Base-by-base conservation (phyloP, 2,329 filamentous ascomycete species). In the Raffaelea albimanens region DNA sequence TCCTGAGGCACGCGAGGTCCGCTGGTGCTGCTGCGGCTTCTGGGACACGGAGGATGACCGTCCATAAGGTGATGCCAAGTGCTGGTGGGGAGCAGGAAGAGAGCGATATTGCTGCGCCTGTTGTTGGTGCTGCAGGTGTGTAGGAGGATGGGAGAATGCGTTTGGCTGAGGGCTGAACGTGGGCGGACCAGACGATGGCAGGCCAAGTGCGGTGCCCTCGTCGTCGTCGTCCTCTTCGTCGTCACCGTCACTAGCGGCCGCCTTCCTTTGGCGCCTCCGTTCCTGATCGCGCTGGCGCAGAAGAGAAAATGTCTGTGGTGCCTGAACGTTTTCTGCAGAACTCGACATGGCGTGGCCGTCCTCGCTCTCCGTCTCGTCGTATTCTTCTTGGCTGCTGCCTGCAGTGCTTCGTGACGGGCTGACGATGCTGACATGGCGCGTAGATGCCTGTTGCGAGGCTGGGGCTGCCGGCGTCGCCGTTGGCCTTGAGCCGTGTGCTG, bases 311-410 rank as follows among this genome's bases (percentile, higher is more conserved):
- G 40, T 33, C 36, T 44, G 45, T 58, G 59, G 50, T 50, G 58
- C 62, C 48, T 76, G 72, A 23, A 72, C 59, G 48, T 77, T 72
- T 56, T 82, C 79, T 41, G 70, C 73, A 14, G 79, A 82, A 56
- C 76, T 80, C 2, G 73, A 73, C 59, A 82, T 63, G 11, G 78
- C 56, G 14, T 75, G 78, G 57, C 95, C 90, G 39, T 89, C 88
- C 53, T 95, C 90, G 64, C 78, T 95, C 63, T 95, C 89, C 52
- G 85, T 94, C 69, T 95, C 89, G 31, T 95, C 88, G 58, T 94
- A 95, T 67, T 95, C 90, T 57, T 95, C 90, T 62, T 95, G 88
- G 59, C 90, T 95, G 65, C 88, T 94, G 29, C 73, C 69, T 42
- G 67, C 69, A 5, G 22, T 39, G 20, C 48, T 47, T 7, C 46